Conservation (phyloP, 352 stramenopile species). For the Phytophthora cactorum region DNA sequence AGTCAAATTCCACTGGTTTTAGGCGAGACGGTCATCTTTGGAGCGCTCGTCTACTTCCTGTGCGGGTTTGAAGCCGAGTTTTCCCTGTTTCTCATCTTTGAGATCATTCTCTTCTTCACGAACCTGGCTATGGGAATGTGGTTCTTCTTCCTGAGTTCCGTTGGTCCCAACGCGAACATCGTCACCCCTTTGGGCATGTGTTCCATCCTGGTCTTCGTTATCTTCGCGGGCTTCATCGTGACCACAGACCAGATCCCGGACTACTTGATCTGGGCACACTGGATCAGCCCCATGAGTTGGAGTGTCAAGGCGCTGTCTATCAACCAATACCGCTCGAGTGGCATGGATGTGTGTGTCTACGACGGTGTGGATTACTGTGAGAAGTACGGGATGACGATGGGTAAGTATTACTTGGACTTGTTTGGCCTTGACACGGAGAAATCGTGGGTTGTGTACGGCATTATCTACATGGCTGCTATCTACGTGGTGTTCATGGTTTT, state of each 20-base stretch:
- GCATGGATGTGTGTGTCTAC: constrained; percentile 35
- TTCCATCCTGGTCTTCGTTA: constrained; percentile 47
- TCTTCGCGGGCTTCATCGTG: constrained; percentile 58
- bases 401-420: constrained; percentile 37
- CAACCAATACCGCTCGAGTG: constrained; percentile 37
- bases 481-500: constrained; percentile 34
- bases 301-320: constrained; percentile 35
- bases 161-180: constrained; percentile 30
- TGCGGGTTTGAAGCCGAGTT: neutral
- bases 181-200: constrained; percentile 47
- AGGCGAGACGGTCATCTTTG: neutral
- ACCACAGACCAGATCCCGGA: constrained; percentile 49
- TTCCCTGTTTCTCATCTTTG: neutral
- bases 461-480: constrained; percentile 18
- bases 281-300: constrained; percentile 63
- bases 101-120: neutral
- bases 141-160: constrained; percentile 24
- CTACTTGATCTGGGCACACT: constrained; percentile 60
- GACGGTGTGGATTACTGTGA: constrained; percentile 28
- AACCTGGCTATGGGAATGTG: neutral
- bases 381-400: constrained; percentile 36
- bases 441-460: constrained; percentile 21
- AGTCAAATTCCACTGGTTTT: neutral
- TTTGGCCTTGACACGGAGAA: constrained; percentile 23
- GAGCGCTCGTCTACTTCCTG: neutral